Evolutionary conservation across 768 basidiomycete genomes (phyloP), one percentile per base, ranked within the genome.

Genomic region (Fomitopsis serialis): DNA sequence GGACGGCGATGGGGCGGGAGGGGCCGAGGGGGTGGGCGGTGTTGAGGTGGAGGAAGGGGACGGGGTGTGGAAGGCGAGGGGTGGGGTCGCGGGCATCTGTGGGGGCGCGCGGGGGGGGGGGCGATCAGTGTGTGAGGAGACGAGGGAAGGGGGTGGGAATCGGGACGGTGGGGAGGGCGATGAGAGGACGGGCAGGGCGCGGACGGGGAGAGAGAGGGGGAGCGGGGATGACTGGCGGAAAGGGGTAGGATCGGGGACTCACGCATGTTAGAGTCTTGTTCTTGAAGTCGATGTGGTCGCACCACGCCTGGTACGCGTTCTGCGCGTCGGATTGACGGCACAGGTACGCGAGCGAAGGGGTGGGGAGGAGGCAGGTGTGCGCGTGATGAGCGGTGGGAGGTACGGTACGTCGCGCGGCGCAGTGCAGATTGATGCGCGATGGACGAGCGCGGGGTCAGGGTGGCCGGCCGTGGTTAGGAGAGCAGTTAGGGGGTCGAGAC

Each of bases 241-340:
- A 32, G 29, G 29, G 5, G 29, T 6, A 32, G 29, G 29, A 11
- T 32, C n/a, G 46, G 27, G 35, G n/a, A 72, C 81, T 37, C 53
- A 85, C 84, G 60, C 85, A 87, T 70, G 73, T 71, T 23, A 88
- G 62, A 12, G 72, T 72, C 63, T 82, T 87, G 50, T 72, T 74
- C 60, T 74, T 67, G 62, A 87, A 86, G 63, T 87, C 85, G 48
- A 89, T 87, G 34, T 72, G 65, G 68, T 89, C 87, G 58, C 84
- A 86, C 86, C 87, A 90, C 8, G 85, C 85, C 62, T 87, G 85
- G 68, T 84, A 85, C 42, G 79, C 76, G 21, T 70, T 73, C 87
- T 87, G 47, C 8, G 2, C 15, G 6, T 5, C 11, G 29, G 6
- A 11, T 32, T 32, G 29, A 6, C 50, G 23, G 44, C 13, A 9